phyloP scores from a whole-genome alignment of 106 monocot species.

The Allium sativum region DNA sequence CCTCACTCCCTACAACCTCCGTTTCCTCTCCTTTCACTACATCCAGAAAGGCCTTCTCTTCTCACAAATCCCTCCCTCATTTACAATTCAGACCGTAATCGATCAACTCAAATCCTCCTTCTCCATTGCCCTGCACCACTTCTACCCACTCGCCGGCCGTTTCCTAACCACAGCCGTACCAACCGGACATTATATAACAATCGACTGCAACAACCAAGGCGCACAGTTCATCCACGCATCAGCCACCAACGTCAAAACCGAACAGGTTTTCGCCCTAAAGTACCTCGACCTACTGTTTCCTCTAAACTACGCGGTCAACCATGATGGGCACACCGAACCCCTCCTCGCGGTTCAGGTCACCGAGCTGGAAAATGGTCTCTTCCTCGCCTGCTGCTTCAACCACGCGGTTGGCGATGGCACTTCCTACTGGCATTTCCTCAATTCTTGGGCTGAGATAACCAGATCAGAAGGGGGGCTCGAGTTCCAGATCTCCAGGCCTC shows the following conservation, averaged over 20 bases:
- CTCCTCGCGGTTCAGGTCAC: conserved; percentile 62
- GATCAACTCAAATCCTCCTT: conserved; percentile 41
- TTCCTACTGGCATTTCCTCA: conserved; percentile 61
- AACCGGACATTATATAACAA: conserved; percentile 1
- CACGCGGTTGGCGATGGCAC: conserved; percentile 56
- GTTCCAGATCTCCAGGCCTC: conserved; percentile 16
- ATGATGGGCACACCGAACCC: conserved; percentile 45
- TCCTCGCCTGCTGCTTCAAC: conserved; percentile 50
- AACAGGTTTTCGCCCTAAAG: neutral
- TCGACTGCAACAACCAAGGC: conserved; percentile 3
- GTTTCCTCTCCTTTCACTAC: conserved; percentile 41
- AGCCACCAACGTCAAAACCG: neutral
- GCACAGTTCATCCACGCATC: conserved; percentile 3
- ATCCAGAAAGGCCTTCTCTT: conserved; percentile 85
- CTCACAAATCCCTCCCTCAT: conserved; percentile 14
- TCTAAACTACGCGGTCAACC: conserved; percentile 24
- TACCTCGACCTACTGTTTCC: conserved; percentile 57
- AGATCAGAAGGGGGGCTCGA: neutral
- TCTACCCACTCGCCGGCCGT: conserved; percentile 80
- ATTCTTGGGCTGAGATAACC: conserved; percentile 8
- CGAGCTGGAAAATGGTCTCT: conserved; percentile 52
- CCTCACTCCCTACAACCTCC: conserved; percentile 18
- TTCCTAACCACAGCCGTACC: conserved; percentile 13
- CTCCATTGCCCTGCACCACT: conserved; percentile 38
- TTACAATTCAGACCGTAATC: conserved; percentile 16